Percentiles rank a stretch among this genome's conserved stretches.
Conservation (phyloP, 352 stramenopile genomes). For the Pythium sukuiense region DNA sequence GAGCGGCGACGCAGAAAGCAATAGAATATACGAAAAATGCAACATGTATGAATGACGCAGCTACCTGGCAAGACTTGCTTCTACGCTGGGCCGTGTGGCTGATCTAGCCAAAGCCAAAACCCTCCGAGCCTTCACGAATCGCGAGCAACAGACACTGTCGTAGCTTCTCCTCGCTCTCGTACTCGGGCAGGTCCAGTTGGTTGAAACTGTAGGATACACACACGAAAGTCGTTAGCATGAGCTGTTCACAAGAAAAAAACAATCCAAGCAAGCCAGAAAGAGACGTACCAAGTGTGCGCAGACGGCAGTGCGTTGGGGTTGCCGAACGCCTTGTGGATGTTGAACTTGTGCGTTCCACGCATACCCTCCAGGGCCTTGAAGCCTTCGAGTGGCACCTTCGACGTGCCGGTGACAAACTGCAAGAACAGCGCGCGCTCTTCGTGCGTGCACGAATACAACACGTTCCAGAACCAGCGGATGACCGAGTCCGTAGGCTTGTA, state of each 20-base stretch:
- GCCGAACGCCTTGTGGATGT: constrained; percentile 97
- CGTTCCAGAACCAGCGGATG: constrained; percentile 95
- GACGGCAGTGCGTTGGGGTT: constrained; percentile 84
- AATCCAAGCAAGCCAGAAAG: neutral
- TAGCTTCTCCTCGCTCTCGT: constrained; percentile 97
- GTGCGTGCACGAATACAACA: constrained; percentile 88
- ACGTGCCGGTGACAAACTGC: constrained; percentile 93
- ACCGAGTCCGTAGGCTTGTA: constrained; percentile 89
- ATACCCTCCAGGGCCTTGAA: constrained; percentile 99
- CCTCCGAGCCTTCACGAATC: constrained; percentile 97
- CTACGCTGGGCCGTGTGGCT: neutral
- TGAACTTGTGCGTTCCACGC: constrained; percentile 98
- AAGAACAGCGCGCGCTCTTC: constrained; percentile 92
- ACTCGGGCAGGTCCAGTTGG: constrained; percentile 98
- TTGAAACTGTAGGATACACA: constrained; percentile 92
- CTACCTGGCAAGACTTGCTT: constrained; percentile 6
- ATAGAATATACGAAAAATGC: constrained; percentile 5
- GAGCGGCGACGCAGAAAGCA: neutral
- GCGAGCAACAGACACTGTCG: constrained; percentile 96
- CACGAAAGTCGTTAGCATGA: neutral
- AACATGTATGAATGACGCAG: constrained; percentile 13
- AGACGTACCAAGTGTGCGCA: constrained; percentile 96
- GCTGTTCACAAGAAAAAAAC: neutral
- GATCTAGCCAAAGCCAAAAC: constrained; percentile 97
- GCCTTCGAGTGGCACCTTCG: constrained; percentile 95